Evolutionary conservation across 345 rosid genomes (phyloP).

Genomic region (Bruguiera sexangula): DNA sequence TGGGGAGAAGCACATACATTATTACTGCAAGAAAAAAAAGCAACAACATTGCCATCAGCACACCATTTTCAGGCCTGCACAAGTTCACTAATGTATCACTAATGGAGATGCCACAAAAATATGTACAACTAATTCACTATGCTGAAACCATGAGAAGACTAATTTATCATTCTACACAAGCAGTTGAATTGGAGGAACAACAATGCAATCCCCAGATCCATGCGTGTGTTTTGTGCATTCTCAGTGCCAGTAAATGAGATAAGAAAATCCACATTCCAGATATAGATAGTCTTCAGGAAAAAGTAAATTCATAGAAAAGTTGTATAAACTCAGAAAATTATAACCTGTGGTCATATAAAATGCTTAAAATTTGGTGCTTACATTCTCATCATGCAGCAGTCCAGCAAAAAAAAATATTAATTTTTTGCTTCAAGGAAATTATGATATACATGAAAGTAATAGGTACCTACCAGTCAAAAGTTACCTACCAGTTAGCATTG

Average conservation of each 20-base stretch:
- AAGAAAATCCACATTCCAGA: neutral
- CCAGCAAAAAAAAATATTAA: too few relatives aligned
- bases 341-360: too few relatives aligned
- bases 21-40: conserved; percentile 51
- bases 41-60: conserved; percentile 5
- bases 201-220: neutral
- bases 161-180: neutral
- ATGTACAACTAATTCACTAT: too few relatives aligned
- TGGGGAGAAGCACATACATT: conserved; percentile 88
- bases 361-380: too few relatives aligned
- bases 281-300: neutral
- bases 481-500: conserved; percentile 74
- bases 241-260: neutral
- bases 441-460: neutral
- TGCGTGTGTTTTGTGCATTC: neutral
- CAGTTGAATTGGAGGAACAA: neutral
- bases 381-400: too few relatives aligned
- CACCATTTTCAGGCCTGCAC: conserved; percentile 6
- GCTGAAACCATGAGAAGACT: neutral
- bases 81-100: neutral
- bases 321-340: neutral
- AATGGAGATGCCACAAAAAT: neutral
- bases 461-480: neutral
- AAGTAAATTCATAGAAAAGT: neutral
- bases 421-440: too few relatives aligned